These are phyloP conservation scores for Colletotrichum tofieldiae DNA, from an alignment of 2,329 filamentous ascomycete species.

Conservation along the genomic window DNA sequence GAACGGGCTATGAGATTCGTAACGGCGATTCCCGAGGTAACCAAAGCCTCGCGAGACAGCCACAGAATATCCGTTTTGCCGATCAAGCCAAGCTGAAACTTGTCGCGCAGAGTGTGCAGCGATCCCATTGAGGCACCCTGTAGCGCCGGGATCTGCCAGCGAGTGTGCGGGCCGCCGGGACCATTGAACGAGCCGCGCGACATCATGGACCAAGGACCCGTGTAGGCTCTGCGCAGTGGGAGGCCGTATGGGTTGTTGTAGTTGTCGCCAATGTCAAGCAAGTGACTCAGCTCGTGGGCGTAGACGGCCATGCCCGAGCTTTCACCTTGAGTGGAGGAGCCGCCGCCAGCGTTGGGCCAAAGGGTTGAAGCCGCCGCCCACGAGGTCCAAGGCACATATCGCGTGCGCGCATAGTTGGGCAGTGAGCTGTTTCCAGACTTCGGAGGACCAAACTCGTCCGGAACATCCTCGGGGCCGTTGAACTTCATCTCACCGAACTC, in stretches of 20 bases:
- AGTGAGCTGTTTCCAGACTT: slow-evolving; percentile 50
- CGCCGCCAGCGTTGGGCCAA: slow-evolving; percentile 68
- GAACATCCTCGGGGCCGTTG: slow-evolving; percentile 61
- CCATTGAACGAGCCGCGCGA: slow-evolving; percentile 68
- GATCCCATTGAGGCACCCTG: slow-evolving; percentile 66
- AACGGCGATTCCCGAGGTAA: slow-evolving; percentile 58
- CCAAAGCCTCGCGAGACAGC: slow-evolving; percentile 60
- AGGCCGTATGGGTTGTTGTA: slow-evolving; percentile 68
- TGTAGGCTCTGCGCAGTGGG: slow-evolving; percentile 63
- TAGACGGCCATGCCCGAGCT: slow-evolving; percentile 68
- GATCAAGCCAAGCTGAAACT: slow-evolving; percentile 65
- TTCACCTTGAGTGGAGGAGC: slow-evolving; percentile 68
- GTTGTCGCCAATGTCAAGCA: slow-evolving; percentile 68
- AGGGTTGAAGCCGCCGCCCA: slow-evolving; percentile 67
- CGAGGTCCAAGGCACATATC: slow-evolving; percentile 69
- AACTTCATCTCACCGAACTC: slow-evolving; percentile 72
- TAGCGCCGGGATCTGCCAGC: slow-evolving; percentile 67
- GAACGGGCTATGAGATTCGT: slow-evolving; percentile 64
- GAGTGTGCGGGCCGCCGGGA: slow-evolving; percentile 66
- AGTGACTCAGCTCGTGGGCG: slow-evolving; percentile 67
- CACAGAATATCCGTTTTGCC: slow-evolving; percentile 60
- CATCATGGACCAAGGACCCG: slow-evolving; percentile 69
- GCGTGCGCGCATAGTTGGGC: slow-evolving; percentile 63
- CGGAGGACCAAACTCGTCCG: slow-evolving; percentile 66
- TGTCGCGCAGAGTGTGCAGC: slow-evolving; percentile 68